These are phyloP conservation scores for Verticillium tricorpus DNA, from an alignment of 2,329 filamentous ascomycete genomes.

Conservation along the genomic window DNA sequence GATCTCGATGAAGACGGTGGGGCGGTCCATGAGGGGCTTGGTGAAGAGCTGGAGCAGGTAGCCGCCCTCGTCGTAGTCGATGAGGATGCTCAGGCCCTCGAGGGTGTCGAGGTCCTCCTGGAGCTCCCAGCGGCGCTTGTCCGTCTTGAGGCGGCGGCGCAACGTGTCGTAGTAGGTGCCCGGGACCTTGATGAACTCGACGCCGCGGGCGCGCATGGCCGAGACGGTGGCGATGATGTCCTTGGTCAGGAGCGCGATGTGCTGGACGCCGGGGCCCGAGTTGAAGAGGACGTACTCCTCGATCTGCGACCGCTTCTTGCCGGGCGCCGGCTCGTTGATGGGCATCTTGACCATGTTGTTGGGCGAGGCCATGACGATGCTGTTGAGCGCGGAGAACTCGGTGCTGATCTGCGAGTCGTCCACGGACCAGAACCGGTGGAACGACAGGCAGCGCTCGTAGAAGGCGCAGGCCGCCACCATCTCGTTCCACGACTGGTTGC, in stretches of 20 bases:
- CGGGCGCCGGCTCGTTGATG: conserved; percentile 90
- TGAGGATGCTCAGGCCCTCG: conserved; percentile 76
- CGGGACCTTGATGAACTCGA: conserved; percentile 90
- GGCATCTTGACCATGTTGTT: conserved; percentile 94
- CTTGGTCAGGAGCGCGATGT: conserved; percentile 79
- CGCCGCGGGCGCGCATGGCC: conserved; percentile 76
- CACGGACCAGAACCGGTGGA: conserved; percentile 97
- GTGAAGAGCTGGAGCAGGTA: conserved; percentile 77
- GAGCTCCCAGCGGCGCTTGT: conserved; percentile 57
- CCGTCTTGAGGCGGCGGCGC: conserved; percentile 65
- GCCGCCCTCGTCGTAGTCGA: conserved; percentile 91
- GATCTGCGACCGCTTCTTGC: conserved; percentile 90
- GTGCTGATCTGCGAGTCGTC: conserved; percentile 92
- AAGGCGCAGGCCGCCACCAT: conserved; percentile 66
- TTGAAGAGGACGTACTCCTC: conserved; percentile 93
- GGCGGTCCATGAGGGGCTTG: conserved; percentile 88
- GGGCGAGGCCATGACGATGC: conserved; percentile 83
- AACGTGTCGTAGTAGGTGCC: conserved; percentile 81
- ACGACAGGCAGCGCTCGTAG: conserved; percentile 85
- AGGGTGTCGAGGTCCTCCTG: conserved; percentile 77
- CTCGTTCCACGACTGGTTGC: conserved; percentile 93
- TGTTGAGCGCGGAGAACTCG: conserved; percentile 84
- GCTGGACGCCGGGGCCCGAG: conserved; percentile 83
- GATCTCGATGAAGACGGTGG: conserved; percentile 94
- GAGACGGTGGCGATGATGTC: conserved; percentile 76